Evolutionary conservation across 345 rosid species (phyloP).

Genomic region (Citrus mangshanensis): DNA sequence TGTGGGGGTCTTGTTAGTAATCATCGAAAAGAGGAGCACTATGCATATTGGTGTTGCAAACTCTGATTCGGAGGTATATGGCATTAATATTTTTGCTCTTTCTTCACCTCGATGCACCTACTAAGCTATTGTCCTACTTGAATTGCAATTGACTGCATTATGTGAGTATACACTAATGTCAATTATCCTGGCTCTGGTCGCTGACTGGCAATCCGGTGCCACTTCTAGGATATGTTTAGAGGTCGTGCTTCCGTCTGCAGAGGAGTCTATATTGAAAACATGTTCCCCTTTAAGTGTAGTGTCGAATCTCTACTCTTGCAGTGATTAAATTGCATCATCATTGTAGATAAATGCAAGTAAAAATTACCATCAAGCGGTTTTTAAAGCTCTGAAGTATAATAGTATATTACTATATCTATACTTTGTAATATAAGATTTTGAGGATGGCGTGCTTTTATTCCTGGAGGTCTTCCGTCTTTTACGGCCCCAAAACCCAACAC

Average conservation of each 20-base stretch:
- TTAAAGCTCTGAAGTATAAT: background rate
- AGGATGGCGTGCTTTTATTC: background rate
- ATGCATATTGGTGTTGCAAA: conserved; percentile 77
- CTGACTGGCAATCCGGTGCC: background rate
- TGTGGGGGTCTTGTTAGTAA: conserved; percentile 94
- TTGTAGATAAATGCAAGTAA: background rate
- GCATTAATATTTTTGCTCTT: background rate
- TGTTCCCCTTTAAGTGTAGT: background rate
- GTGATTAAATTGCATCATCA: background rate
- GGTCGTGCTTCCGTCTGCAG: background rate
- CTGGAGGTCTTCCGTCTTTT: background rate
- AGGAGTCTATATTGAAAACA: background rate
- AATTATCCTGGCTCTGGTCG: conserved; percentile 1
- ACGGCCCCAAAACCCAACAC: too few relatives aligned
- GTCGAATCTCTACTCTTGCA: background rate
- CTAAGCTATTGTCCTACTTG: background rate
- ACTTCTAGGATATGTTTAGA: background rate
- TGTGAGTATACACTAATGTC: background rate
- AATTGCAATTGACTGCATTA: conserved; percentile 9
- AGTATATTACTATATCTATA: background rate
- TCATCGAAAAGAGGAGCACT: conserved; percentile 86
- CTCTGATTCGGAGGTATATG: conserved; percentile 26
- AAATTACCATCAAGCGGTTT: background rate
- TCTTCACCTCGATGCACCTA: background rate
- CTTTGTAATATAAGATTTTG: background rate